phyloP scores from a whole-genome alignment of 2,329 filamentous ascomycete species.

The Penicillium nordicum region DNA sequence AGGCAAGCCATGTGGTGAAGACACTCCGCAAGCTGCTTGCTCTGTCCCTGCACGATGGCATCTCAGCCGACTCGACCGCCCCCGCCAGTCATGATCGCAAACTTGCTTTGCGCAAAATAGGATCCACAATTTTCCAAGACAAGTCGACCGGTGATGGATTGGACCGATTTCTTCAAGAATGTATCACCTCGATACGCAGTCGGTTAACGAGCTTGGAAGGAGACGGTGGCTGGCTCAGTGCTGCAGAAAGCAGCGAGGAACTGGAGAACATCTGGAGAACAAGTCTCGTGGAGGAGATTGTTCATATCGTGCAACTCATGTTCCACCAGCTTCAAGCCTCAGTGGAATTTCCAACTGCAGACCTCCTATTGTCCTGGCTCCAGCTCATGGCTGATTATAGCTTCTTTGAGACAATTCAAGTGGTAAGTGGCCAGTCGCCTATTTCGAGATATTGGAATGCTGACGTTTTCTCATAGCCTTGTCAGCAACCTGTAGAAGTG shows the following conservation, averaged over 20 bases:
- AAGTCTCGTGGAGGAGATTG: constrained; percentile 64
- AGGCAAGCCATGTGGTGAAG: constrained; percentile 66
- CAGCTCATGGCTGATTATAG: constrained; percentile 63
- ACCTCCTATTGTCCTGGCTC: constrained; percentile 68
- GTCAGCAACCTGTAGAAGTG: constrained; percentile 38
- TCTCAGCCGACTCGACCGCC: constrained; percentile 13
- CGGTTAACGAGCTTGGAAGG: constrained; percentile 35
- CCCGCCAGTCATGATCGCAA: constrained; percentile 10
- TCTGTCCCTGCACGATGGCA: constrained; percentile 28
- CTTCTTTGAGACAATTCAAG: constrained; percentile 66
- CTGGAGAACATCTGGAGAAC: constrained; percentile 61
- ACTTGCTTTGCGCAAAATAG: constrained; percentile 28
- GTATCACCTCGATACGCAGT: constrained; percentile 34
- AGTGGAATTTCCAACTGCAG: constrained; percentile 55
- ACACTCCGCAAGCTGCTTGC: constrained; percentile 52
- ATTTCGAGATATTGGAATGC: not conserved
- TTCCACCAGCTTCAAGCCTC: constrained; percentile 66
- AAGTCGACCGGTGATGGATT: constrained; percentile 26
- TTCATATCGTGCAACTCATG: constrained; percentile 69
- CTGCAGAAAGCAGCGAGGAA: constrained; percentile 51
- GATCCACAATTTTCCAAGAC: constrained; percentile 29
- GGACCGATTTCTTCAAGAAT: constrained; percentile 30
- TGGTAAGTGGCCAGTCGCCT: constrained; percentile 44
- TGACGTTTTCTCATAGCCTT: constrained; percentile 32
- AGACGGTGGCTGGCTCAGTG: constrained; percentile 45